Base-by-base conservation (phyloP, 441 rosid species). In the Populus hybrid region DNA sequence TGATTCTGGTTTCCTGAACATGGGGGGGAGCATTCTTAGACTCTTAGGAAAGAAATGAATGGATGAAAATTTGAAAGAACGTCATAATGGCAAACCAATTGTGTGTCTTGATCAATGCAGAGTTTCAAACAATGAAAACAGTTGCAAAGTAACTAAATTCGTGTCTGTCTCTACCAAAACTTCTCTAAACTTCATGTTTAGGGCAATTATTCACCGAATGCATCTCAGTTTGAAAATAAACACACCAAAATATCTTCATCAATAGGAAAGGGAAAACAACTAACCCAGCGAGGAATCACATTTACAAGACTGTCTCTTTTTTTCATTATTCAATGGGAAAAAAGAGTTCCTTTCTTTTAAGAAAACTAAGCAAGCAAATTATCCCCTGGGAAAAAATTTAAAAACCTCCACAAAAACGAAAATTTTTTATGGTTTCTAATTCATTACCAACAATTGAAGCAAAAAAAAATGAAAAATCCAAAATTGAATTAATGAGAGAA, bases 1-100 rank as follows among this genome's bases (percentile, higher is more conserved):
- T 71, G 99, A 97, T 53, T 97, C 99, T 4, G 93, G 93, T 83
- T 88, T 93, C 70, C 99, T 97, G 90, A 26, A 50, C 67, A 74
- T 28, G 24, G 21, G 64, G 77, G 11, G 57, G 16, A 11, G 34
- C 11, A 63, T 26, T 59, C 28, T 80, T 46, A 79, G 72, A 38
- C 70, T 53, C 23, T 64, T 20, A 50, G 12, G 57, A 18, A 16
- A 24, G 23, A 23, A 32, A 35, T 6, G 1, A 35, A 10, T 18
- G 71, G 9, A 36, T 20, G 46, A 14, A 69, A 18, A 8, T 6
- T 8, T 67, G 30, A 10, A 67, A 12, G 67, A 30, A 32, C 7
- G 34, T 10, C 32, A 66, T 10, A 26, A 66, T 30, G 18, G n/a
- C 23, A 16, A 24, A 66, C 69, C 4, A 66, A 66, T 66, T 24